Conservation (phyloP, 2,329 filamentous ascomycete species). For the Ambrosiella cleistominuta region DNA sequence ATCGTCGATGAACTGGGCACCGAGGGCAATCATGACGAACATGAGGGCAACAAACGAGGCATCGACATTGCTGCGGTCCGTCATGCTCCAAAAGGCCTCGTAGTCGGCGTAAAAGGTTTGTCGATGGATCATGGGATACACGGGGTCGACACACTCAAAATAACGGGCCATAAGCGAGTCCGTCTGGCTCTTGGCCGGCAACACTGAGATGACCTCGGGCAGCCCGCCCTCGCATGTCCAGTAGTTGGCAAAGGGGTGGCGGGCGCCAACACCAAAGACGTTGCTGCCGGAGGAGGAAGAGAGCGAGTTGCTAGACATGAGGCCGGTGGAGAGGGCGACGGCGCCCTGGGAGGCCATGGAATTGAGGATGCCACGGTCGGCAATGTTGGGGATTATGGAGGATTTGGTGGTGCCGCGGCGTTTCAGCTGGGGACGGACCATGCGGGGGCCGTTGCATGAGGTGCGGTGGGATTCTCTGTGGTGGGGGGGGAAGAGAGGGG, state of each 20-base stretch:
- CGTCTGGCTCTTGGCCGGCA: slow-evolving; percentile 59
- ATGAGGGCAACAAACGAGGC: slow-evolving; percentile 54
- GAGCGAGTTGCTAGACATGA: slow-evolving; percentile 52
- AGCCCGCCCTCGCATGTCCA: slow-evolving; percentile 67
- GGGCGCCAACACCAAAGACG: slow-evolving; percentile 63
- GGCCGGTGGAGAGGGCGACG: slow-evolving; percentile 37
- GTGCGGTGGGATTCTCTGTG: slow-evolving; percentile 17
- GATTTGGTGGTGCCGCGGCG: slow-evolving; percentile 25
- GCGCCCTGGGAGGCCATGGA: slow-evolving; percentile 27
- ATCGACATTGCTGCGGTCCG: slow-evolving; percentile 43
- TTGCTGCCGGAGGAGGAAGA: slow-evolving; percentile 54
- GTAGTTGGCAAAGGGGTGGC: slow-evolving; percentile 69
- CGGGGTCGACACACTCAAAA: slow-evolving; percentile 57
- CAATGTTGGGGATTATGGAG: slow-evolving; percentile 34
- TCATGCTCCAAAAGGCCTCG: slow-evolving; percentile 56
- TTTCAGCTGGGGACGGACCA: slow-evolving; percentile 41
- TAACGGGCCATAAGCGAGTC: slow-evolving; percentile 49
- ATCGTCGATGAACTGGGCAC: slow-evolving; percentile 55
- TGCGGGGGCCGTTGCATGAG: slow-evolving; percentile 33
- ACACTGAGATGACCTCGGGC: slow-evolving; percentile 54
- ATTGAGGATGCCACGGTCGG: slow-evolving; percentile 32
- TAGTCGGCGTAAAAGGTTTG: slow-evolving; percentile 64
- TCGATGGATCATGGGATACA: slow-evolving; percentile 65
- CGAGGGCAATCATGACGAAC: slow-evolving; percentile 61
- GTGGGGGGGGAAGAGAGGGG: not conserved